A percentile compares a stretch with the other conserved stretches of the same genome.
Conservation (phyloP, 2,329 filamentous ascomycete genomes). For the Periconia macrospinosa region DNA sequence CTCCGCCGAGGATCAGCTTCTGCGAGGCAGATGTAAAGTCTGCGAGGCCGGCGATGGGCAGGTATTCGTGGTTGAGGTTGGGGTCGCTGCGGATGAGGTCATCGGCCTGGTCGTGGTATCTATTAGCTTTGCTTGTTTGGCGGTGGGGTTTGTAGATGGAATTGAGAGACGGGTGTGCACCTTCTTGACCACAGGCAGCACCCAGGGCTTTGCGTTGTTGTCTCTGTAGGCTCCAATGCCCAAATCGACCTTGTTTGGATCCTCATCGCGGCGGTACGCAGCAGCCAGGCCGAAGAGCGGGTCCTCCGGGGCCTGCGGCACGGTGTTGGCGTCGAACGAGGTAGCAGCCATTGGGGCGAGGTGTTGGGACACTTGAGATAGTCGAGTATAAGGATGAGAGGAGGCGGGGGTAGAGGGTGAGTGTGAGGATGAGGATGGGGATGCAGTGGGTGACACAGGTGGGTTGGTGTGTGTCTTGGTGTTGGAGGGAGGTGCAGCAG, state of each 20-base stretch:
- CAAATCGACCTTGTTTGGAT: slow-evolving; percentile 84
- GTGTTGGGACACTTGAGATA: slow-evolving; percentile 66
- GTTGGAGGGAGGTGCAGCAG: slow-evolving; percentile 9
- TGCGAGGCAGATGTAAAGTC: slow-evolving; percentile 88
- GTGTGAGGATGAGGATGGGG: background rate
- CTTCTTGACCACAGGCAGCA: slow-evolving; percentile 95
- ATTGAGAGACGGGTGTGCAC: slow-evolving; percentile 53
- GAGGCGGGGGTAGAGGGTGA: slow-evolving; percentile 15
- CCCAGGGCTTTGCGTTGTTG: slow-evolving; percentile 94
- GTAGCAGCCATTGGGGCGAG: slow-evolving; percentile 64
- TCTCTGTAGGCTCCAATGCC: slow-evolving; percentile 95
- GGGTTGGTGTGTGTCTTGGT: background rate
- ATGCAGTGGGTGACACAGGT: slow-evolving; percentile 3
- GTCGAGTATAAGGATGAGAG: slow-evolving; percentile 41
- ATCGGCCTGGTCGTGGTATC: slow-evolving; percentile 68
- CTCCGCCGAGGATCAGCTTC: slow-evolving; percentile 80
- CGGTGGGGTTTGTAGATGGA: background rate
- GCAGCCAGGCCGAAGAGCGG: slow-evolving; percentile 91
- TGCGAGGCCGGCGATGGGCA: slow-evolving; percentile 86
- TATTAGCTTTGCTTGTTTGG: background rate
- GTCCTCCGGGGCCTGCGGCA: slow-evolving; percentile 92
- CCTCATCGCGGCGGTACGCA: slow-evolving; percentile 78
- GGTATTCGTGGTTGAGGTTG: slow-evolving; percentile 95
- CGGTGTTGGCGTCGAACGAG: slow-evolving; percentile 70
- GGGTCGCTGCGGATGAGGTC: slow-evolving; percentile 86